These are phyloP conservation scores for Monilinia aucupariae DNA, from an alignment of 2,329 filamentous ascomycete genomes.

Conservation along the genomic window DNA sequence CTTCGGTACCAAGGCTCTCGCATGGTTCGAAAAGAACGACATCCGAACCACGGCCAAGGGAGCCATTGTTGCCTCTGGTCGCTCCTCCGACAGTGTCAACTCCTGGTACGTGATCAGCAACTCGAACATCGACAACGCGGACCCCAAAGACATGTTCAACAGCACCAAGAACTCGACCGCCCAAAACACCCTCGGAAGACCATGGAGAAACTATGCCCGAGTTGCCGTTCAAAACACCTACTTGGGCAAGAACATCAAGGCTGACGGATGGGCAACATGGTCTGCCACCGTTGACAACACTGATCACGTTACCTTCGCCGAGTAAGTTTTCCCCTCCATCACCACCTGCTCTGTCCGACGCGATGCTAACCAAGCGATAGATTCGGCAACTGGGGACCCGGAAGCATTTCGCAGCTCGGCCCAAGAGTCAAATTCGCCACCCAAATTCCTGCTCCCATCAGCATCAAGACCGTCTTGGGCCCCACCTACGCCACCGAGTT, in stretches of 20 bases:
- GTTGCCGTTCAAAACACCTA: constrained; percentile 47
- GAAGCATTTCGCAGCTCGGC: background rate
- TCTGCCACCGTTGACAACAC: constrained; percentile 30
- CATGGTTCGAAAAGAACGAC: constrained; percentile 45
- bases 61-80: constrained; percentile 44
- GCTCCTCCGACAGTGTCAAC: constrained; percentile 35
- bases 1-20: constrained; percentile 47
- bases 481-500: background rate
- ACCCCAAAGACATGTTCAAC: constrained; percentile 30
- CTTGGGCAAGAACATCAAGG: constrained; percentile 45
- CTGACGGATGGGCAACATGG: constrained; percentile 49
- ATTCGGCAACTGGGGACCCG: background rate
- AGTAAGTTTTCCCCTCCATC: background rate
- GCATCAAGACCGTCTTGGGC: background rate
- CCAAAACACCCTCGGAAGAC: constrained; percentile 47
- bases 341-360: background rate
- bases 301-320: background rate
- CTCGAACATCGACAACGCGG: constrained; percentile 39
- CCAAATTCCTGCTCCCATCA: background rate
- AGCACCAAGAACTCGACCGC: constrained; percentile 37
- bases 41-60: constrained; percentile 44
- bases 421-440: background rate
- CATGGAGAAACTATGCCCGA: constrained; percentile 45
- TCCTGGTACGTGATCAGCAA: constrained; percentile 53
- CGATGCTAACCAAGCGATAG: background rate